A percentile compares a stretch with the other conserved stretches of the same genome.
phyloP scores from a whole-genome alignment of 129 eudicot species.

The Helichrysum umbraculigerum region DNA sequence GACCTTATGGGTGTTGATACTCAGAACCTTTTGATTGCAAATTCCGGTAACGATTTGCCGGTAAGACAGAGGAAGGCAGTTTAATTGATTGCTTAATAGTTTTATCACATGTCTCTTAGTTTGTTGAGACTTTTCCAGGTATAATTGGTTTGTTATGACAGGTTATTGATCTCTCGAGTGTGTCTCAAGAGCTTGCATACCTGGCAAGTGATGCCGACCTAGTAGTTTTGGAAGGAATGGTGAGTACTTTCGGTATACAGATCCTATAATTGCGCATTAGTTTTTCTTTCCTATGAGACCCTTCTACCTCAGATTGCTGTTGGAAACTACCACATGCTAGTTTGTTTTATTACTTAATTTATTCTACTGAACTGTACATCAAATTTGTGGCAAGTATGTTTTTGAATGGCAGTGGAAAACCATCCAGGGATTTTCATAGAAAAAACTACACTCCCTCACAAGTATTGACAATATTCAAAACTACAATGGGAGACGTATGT shows the following conservation, averaged over 20 bases:
- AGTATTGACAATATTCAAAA: no score
- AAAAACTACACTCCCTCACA: no score
- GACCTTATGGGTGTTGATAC: constrained; percentile 88
- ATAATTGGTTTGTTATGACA: constrained; percentile 26
- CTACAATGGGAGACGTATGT: no score
- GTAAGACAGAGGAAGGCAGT: constrained; percentile 45
- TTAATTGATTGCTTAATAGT: background rate
- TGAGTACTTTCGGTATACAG: constrained; percentile 36
- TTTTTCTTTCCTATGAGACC: background rate
- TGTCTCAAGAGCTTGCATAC: constrained; percentile 94
- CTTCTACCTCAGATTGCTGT: background rate
- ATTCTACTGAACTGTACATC: background rate
- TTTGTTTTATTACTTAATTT: background rate
- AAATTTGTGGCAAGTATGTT: background rate
- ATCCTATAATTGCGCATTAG: background rate
- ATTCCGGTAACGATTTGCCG: constrained; percentile 99
- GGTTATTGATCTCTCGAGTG: constrained; percentile 92
- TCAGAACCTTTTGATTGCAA: constrained; percentile 82
- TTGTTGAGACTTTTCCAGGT: constrained; percentile 1
- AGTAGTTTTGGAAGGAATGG: constrained; percentile 96
- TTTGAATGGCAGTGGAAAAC: background rate
- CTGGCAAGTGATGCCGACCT: constrained; percentile 92
- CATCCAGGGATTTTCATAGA: no score
- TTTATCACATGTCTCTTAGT: constrained; percentile 5
- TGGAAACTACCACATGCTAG: background rate